phyloP scores from a whole-genome alignment of 2,329 filamentous ascomycete genomes.

The Cladophialophora immunda region DNA sequence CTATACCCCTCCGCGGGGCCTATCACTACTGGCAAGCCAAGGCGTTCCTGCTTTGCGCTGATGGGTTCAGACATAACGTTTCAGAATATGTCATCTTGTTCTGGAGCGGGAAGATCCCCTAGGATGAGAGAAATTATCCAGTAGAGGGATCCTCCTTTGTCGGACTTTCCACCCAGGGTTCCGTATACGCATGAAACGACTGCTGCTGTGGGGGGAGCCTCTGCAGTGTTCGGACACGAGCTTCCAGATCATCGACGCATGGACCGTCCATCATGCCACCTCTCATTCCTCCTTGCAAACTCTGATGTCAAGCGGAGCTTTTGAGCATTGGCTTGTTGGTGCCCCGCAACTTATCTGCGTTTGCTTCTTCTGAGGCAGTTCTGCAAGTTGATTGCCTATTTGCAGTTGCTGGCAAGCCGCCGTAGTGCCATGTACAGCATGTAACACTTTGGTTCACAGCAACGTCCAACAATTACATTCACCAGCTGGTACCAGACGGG shows the following conservation, averaged over 20 bases:
- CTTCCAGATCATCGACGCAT: constrained; percentile 2
- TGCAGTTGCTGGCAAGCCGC: neutral
- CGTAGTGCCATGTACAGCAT: neutral
- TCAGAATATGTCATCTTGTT: constrained; percentile 3
- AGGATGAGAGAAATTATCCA: neutral
- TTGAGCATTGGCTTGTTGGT: neutral
- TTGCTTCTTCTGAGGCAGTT: neutral
- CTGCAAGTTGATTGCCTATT: neutral
- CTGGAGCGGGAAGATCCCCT: neutral
- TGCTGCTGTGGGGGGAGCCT: neutral
- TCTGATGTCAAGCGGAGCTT: constrained; percentile 6
- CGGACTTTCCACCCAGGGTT: neutral
- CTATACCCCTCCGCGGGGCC: neutral
- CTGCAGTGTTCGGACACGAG: neutral
- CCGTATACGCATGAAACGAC: constrained; percentile 4
- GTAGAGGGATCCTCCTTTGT: neutral
- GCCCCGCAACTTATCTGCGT: neutral
- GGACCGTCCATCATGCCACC: constrained; percentile 1
- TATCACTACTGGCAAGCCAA: neutral
- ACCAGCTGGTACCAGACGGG: neutral
- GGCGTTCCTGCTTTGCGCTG: neutral
- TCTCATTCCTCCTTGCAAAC: neutral
- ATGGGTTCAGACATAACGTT: neutral
- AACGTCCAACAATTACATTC: neutral
- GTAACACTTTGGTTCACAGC: neutral